Conservation (phyloP, 192 early-diverging fungal species). For the Paraglomus brasilianum region DNA sequence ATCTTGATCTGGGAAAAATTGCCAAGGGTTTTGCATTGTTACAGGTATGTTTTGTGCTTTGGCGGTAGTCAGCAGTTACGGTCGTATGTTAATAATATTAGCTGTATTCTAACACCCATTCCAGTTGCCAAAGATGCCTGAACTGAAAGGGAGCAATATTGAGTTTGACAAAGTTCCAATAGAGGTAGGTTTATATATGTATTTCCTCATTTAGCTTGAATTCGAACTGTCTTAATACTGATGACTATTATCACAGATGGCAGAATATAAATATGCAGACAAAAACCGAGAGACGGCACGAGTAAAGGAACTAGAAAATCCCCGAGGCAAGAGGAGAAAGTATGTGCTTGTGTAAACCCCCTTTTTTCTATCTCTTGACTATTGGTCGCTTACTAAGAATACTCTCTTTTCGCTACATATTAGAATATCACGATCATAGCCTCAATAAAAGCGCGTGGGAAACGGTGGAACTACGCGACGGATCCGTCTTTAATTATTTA, state of each 20-base stretch:
- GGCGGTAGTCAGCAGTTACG: not conserved
- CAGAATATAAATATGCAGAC: slow-evolving; percentile 67
- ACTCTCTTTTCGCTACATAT: no score
- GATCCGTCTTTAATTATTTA: no score
- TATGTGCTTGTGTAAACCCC: no score
- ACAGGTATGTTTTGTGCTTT: slow-evolving; percentile 33
- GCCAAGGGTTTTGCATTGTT: slow-evolving; percentile 81
- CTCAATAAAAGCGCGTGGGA: no score
- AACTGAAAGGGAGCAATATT: slow-evolving; percentile 62
- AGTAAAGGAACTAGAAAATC: slow-evolving; percentile 42
- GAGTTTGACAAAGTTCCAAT: slow-evolving; percentile 30
- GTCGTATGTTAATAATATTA: slow-evolving; percentile 1
- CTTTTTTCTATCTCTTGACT: no score
- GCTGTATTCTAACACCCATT: not conserved
- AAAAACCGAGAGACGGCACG: slow-evolving; percentile 70
- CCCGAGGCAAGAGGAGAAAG: slow-evolving; percentile 33
- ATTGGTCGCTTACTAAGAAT: no score
- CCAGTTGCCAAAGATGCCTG: slow-evolving; percentile 91
- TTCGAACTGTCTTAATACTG: not conserved
- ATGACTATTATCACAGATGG: slow-evolving; percentile 42
- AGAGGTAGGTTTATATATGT: not conserved
- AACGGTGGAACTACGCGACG: no score
- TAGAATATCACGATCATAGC: no score
- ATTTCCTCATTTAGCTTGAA: not conserved
- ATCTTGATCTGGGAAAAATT: slow-evolving; percentile 76